Percentiles rank a stretch among this genome's conserved stretches.
phyloP scores from a whole-genome alignment of 306 rosid genomes.

The Fagus crenata region DNA sequence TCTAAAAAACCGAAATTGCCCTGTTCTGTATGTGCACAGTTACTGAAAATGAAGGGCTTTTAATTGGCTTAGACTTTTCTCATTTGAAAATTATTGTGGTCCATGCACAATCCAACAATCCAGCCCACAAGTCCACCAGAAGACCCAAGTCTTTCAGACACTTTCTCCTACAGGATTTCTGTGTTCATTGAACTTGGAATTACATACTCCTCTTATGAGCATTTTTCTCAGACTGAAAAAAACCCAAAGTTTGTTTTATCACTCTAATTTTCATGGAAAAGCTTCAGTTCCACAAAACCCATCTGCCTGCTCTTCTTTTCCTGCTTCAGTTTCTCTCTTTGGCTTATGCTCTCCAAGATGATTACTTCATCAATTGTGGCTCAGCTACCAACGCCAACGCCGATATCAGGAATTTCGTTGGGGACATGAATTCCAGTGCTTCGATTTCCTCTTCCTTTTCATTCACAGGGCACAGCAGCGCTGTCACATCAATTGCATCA shows the following conservation, averaged over 20 bases:
- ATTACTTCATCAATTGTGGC: slow-evolving; percentile 43
- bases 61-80: background rate
- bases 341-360: slow-evolving; percentile 29
- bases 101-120: background rate
- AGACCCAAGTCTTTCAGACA: background rate
- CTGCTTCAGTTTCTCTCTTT: slow-evolving; percentile 16
- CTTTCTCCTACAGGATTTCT: background rate
- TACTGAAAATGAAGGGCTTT: background rate
- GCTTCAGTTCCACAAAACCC: background rate
- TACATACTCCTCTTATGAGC: background rate
- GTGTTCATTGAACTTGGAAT: background rate
- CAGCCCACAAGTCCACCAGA: background rate
- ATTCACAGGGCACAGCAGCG: background rate
- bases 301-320: slow-evolving; percentile 1
- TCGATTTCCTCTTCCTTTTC: slow-evolving; percentile 4
- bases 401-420: slow-evolving; percentile 23
- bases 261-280: slow-evolving; percentile 3
- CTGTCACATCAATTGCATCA: slow-evolving; percentile 6
- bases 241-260: background rate
- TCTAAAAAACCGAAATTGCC: background rate
- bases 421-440: slow-evolving; percentile 22
- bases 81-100: background rate
- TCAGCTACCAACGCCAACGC: slow-evolving; percentile 6
- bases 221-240: background rate
- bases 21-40: background rate